Percentiles rank a stretch among this genome's conserved stretches.
Conservation (phyloP, 352 stramenopile species). For the Hyaloperonospora brassicae region DNA sequence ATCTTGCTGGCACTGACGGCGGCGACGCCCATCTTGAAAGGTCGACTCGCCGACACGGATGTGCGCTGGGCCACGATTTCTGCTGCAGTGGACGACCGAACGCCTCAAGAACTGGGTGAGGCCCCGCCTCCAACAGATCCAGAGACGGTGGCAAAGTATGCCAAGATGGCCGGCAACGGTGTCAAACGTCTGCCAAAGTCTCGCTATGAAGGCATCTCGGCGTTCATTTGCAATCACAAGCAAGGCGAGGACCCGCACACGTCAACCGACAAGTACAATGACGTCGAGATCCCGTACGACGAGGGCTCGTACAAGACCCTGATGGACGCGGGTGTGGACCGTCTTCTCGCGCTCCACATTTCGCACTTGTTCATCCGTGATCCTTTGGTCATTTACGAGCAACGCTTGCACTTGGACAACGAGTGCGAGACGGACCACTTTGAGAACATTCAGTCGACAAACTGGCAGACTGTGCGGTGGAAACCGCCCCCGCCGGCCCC, state of each 20-base stretch:
- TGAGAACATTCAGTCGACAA: conserved; percentile 99
- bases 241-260: conserved; percentile 66
- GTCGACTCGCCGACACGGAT: conserved; percentile 87
- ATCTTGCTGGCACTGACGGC: conserved; percentile 98
- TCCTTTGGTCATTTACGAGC: conserved; percentile 93
- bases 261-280: conserved; percentile 85
- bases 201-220: conserved; percentile 88
- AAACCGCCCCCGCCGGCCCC: conserved; percentile 93
- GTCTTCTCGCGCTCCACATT: conserved; percentile 94
- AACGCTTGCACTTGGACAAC: conserved; percentile 83
- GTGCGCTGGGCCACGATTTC: conserved; percentile 96
- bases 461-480: conserved; percentile 99
- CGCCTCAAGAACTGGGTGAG: conserved; percentile 66
- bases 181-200: conserved; percentile 92
- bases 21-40: conserved; percentile 96
- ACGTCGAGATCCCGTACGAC: conserved; percentile 94
- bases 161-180: conserved; percentile 90
- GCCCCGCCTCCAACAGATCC: conserved; percentile 31
- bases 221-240: conserved; percentile 88
- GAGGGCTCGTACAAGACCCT: conserved; percentile 89
- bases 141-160: conserved; percentile 62
- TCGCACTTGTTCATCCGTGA: conserved; percentile 98
- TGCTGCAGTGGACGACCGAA: conserved; percentile 93
- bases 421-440: conserved; percentile 91
- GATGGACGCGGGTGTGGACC: conserved; percentile 89